Evolutionary conservation across 805 yeast genomes (phyloP), one percentile per base, ranked within the genome.

Genomic region (Blastobotrys mokoenaii): DNA sequence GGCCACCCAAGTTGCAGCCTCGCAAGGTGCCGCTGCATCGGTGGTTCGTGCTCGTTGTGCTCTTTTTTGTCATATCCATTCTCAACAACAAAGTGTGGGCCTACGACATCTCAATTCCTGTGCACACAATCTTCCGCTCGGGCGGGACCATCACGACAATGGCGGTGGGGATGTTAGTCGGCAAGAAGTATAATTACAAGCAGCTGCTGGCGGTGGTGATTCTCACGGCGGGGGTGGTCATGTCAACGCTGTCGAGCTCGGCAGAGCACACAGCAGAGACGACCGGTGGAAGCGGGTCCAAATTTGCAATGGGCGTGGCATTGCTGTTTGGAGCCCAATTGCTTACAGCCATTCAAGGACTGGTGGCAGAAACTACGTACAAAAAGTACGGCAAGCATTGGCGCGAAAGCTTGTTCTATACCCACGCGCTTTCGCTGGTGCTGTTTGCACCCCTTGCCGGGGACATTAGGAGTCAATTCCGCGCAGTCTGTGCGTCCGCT

Each of bases 51-150:
- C 66, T 76, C 1, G 77, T 80, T 11, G 43, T 67, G 1, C 54
- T 80, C 48, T 79, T 73, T 56, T 79, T 76, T 52, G 40, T 67
- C 4, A 65, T 76, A 8, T 72, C 81, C 1, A 62, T 73, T 7
- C 60, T 79, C 30, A 81, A 78, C 56, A 84, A 84, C 55, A 57
- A 62, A 42, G 87, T 73, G 0, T 78, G 79, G 64, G 68, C 64
- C 16, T 79, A 65, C 58, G 69, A 77, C 33, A 67, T 84, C 20
- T 73, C 82, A 2, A 73, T 83, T 15, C 86, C 89, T 0, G 60
- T 80, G 25, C 87, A 82, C 56, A 81, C 81, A 20, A 73, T 82
- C 6, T 68, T 82, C 52, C 61, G 88, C 42, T 79, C 86, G 10
- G 72, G 81, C 5, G 78, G 84, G 0, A 74, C 84, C 0, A 75